phyloP scores from a whole-genome alignment of 169 alveolate species.

The Plasmodium malariae region DNA sequence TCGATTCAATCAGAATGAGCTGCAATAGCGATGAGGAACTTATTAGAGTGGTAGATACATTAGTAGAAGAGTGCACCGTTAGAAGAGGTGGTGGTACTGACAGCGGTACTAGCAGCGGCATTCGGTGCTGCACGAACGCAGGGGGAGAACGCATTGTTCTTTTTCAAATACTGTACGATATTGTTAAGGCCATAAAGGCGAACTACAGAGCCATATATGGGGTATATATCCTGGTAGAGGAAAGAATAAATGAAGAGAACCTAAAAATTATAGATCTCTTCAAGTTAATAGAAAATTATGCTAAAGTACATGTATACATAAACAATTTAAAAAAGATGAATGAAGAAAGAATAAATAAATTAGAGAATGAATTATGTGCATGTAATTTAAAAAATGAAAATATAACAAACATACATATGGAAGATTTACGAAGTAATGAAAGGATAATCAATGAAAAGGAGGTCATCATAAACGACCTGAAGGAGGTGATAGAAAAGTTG shows the following conservation, averaged over 20 bases:
- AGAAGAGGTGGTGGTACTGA: too few species aligned
- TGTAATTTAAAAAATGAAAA: background rate
- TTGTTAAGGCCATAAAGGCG: constrained; percentile 4
- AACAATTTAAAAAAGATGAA: background rate
- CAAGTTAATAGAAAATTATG: constrained; percentile 29
- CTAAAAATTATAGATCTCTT: constrained; percentile 12
- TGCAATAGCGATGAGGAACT: too few species aligned
- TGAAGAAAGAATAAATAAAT: background rate
- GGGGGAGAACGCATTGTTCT: too few species aligned
- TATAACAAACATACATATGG: background rate
- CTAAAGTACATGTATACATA: constrained; percentile 16
- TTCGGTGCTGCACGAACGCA: too few species aligned
- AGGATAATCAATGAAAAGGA: background rate
- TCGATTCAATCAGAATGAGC: too few species aligned
- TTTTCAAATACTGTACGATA: background rate
- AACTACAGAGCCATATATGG: background rate
- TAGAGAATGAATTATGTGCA: background rate
- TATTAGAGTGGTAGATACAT: too few species aligned
- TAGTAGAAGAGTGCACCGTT: too few species aligned
- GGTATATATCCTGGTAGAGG: constrained; percentile 18
- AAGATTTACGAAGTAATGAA: background rate
- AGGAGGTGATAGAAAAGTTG: background rate
- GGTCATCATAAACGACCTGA: constrained; percentile 1
- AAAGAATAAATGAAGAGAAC: background rate
- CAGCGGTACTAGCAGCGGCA: too few species aligned